Evolutionary conservation across 1,139 yeast genomes (phyloP), one percentile per base, ranked within the genome.

Genomic region (Saccharomyces hybrid): DNA sequence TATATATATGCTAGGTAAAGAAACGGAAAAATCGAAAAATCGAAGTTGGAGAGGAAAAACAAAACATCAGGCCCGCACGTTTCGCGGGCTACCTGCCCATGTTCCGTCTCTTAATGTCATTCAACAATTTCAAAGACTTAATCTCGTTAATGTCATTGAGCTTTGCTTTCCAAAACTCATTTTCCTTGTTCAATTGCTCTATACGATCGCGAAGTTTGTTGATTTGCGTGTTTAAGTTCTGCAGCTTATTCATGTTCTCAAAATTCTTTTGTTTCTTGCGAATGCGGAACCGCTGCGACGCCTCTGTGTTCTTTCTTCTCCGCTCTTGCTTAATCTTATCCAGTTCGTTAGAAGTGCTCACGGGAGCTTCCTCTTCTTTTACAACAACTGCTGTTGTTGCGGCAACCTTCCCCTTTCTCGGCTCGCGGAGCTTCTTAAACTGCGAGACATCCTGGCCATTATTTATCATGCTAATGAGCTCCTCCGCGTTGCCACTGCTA

Each of bases 211-310:
- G 57, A 44, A 64, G 61, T 25, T 57, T 56, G 16, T 57, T 54
- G 16, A 66, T 60, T 34, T 63, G 62, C 28, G 34, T n/a, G 32
- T 64, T 60, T 42, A 66, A 53, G 46, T 56, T 56, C 34, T 57
- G 53, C 31, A 64, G 57, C 57, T 60, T 61, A 11, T 49, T 50
- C 32, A 59, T 41, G 44, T 61, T 66, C 51, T 63, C 68, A 27
- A 55, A 56, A 48, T 64, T 64, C 38, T 62, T 55, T 48, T 62
- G 62, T 54, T 65, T 64, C 55, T 63, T 61, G 46, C 70, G 63
- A 29, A 61, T 53, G 3, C 70, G 57, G 56, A 66, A 66, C 27
- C 70, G 54, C n/a, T 69, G 68, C 27, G 66, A 60, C 2, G 70
- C 70, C 47, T 65, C 70, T n/a, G 67, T 64, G 54, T 64, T 65